A percentile compares a stretch with the other conserved stretches of the same genome.
Evolutionary conservation across 352 stramenopile genomes (phyloP).

Genomic region (Globisporangium nagaii): DNA sequence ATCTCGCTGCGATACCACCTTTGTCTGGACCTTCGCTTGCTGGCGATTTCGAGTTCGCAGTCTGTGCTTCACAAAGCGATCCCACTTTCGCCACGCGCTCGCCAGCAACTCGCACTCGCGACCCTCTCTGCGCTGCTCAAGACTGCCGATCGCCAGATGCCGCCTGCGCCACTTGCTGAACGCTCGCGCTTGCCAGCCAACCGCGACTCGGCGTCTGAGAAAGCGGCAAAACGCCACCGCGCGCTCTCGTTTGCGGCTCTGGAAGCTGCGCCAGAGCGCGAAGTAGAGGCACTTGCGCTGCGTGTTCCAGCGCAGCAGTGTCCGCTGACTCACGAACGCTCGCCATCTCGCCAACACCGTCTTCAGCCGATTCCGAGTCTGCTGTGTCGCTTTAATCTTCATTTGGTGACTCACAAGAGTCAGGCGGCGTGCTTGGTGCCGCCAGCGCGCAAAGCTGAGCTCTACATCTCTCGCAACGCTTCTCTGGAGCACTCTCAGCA

Average conservation of each 20-base stretch:
- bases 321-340: neutral
- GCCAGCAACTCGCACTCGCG: neutral
- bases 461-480: neutral
- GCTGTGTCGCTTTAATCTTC: neutral
- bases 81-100: neutral
- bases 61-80: neutral
- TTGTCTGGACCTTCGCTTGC: neutral
- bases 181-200: constrained; percentile 7
- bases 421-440: neutral
- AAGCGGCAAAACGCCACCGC: constrained; percentile 11
- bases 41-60: constrained; percentile 2
- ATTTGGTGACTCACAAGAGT: neutral
- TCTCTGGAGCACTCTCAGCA: neutral
- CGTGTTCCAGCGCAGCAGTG: constrained; percentile 3
- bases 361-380: neutral
- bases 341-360: neutral
- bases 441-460: neutral
- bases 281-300: constrained; percentile 12
- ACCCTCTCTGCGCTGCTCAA: neutral
- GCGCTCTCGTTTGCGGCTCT: neutral
- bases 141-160: neutral
- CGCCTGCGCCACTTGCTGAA: constrained; percentile 20
- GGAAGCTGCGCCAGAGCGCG: constrained; percentile 5
- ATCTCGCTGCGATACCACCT: neutral
- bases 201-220: neutral